phyloP scores from a whole-genome alignment of 2,329 filamentous ascomycete genomes.

The Teratosphaeria epicoccoides region DNA sequence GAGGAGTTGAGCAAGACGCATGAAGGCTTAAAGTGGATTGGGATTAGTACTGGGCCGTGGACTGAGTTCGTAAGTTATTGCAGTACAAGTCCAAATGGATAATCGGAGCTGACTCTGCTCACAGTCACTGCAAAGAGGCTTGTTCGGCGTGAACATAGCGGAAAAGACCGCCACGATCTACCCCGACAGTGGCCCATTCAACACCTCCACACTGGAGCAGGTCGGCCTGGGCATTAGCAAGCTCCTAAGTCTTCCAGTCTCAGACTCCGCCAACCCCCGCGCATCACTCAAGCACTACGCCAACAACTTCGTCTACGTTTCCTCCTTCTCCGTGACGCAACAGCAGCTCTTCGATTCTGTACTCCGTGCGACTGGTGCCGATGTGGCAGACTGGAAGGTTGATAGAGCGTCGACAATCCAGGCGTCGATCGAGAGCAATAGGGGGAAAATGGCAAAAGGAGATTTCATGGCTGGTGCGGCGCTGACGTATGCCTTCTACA shows the following conservation, averaged over 20 bases:
- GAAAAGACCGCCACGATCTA: constrained; percentile 21
- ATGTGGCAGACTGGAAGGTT: constrained; percentile 28
- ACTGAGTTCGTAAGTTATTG: constrained; percentile 19
- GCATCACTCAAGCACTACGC: constrained; percentile 28
- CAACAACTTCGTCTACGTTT: constrained; percentile 28
- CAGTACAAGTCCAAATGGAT: background rate
- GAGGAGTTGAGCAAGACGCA: constrained; percentile 12
- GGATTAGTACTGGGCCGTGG: constrained; percentile 18
- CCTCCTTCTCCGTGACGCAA: constrained; percentile 28
- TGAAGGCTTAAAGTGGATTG: constrained; percentile 32
- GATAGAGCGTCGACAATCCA: constrained; percentile 10
- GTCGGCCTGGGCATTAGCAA: constrained; percentile 25
- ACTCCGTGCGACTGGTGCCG: constrained; percentile 25
- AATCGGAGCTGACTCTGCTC: background rate
- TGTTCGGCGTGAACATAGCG: constrained; percentile 28
- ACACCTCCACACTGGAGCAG: constrained; percentile 24
- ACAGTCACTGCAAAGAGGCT: constrained; percentile 26
- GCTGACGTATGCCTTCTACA: constrained; percentile 12
- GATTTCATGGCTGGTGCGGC: constrained; percentile 29
- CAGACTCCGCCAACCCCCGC: constrained; percentile 4
- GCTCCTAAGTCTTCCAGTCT: constrained; percentile 25
- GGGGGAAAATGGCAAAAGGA: constrained; percentile 34
- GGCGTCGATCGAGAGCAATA: constrained; percentile 39
- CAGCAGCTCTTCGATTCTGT: constrained; percentile 28
- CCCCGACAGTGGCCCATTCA: constrained; percentile 24